Evolutionary conservation across 2,329 filamentous ascomycete genomes (phyloP), one percentile per base, ranked within the genome.

Genomic region (Sarocladium strictum): DNA sequence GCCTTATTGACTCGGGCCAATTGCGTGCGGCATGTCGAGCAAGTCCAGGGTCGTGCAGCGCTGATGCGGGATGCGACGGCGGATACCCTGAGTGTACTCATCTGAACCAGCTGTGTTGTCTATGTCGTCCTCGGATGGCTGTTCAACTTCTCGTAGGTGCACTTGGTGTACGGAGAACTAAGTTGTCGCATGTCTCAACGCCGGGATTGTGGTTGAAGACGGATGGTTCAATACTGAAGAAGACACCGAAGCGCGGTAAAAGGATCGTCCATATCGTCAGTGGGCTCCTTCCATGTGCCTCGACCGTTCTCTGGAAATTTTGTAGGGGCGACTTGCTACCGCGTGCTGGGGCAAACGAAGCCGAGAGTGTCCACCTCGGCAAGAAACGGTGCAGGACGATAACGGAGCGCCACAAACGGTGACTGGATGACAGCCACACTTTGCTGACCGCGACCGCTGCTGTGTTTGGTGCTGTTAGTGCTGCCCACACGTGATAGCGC

Each of bases 11-110:
- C 56, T 23, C 60, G 67, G 33, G 65, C 60, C 55, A 70, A 64
- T 63, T 75, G 74, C 54, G 64, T 68, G 55, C 69, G 73, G 61
- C 76, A 78, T 57, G 64, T 69, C 57, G 69, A 72, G 62, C 76
- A 78, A 12, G 75, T 76, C 76, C 75, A 76, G 60, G 69, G 62
- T 59, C 68, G 66, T 40, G 50, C 19, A 64, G 70, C 59, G 63
- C 67, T 63, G 56, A 69, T 64, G 57, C 72, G 67, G 64, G 61
- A 63, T 65, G 65, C 72, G 62, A 65, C 65, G 68, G 65, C 63
- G 58, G 68, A 67, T 58, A 68, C 60, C 66, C 66, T 63, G 64
- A 75, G 62, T 43, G 66, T 62, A 65, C 72, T 77, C 76, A 78
- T 78, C 56, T 62, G 43, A 12, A 15, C 10, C 24, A 29, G 12